Percentiles rank a stretch among this genome's conserved stretches.
phyloP scores from a whole-genome alignment of 2,329 filamentous ascomycete species.

The Neofusicoccum laricinum region DNA sequence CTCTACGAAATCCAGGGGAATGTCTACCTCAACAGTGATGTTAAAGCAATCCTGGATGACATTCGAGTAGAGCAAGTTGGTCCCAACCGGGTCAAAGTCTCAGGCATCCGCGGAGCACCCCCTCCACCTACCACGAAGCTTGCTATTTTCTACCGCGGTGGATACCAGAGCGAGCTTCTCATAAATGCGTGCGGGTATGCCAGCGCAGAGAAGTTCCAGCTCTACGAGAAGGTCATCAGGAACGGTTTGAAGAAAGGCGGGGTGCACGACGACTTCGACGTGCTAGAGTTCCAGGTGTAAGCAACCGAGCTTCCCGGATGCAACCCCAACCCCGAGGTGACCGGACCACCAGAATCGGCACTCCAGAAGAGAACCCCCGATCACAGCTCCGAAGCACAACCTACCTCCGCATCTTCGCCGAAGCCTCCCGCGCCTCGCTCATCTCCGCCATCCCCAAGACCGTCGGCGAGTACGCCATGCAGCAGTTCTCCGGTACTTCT shows the following conservation, averaged over 20 bases:
- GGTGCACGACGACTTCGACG: not conserved
- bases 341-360: not conserved
- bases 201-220: not conserved
- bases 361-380: slow-evolving; percentile 27
- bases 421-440: slow-evolving; percentile 22
- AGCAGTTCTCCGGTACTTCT: not conserved
- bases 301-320: not conserved
- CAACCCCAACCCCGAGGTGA: not conserved
- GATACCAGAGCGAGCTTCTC: slow-evolving; percentile 31
- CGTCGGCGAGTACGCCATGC: not conserved
- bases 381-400: slow-evolving; percentile 31
- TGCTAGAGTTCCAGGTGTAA: slow-evolving; percentile 15
- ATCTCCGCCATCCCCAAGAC: slow-evolving; percentile 20
- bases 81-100: slow-evolving; percentile 34
- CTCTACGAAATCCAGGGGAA: slow-evolving; percentile 50
- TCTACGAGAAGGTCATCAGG: not conserved
- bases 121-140: slow-evolving; percentile 43
- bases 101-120: slow-evolving; percentile 38
- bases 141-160: slow-evolving; percentile 37
- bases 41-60: slow-evolving; percentile 38
- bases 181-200: not conserved
- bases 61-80: slow-evolving; percentile 33
- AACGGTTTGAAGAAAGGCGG: not conserved
- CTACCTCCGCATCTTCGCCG: slow-evolving; percentile 32
- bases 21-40: slow-evolving; percentile 45